These are phyloP conservation scores for Stenocarpella maydis DNA, from an alignment of 2,329 filamentous ascomycete species.

Conservation along the genomic window DNA sequence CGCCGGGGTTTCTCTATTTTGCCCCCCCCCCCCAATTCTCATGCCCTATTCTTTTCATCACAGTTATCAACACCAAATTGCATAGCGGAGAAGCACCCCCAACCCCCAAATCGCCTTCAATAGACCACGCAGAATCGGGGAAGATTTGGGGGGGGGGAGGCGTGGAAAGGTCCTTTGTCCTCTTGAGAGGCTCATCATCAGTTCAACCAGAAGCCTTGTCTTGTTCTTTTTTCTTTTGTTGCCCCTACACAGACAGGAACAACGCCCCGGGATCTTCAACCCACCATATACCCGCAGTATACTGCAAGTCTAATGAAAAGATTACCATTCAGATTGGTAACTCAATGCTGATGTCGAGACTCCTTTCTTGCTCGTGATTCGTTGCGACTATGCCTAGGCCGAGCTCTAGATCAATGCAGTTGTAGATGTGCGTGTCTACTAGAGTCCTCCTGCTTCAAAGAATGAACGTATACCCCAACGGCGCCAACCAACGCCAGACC, in stretches of 20 bases:
- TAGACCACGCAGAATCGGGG: background rate
- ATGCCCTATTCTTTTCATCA: background rate
- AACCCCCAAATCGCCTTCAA: background rate
- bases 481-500: slow-evolving; percentile 8
- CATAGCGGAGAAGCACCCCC: slow-evolving; percentile 21
- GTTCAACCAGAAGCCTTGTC: background rate
- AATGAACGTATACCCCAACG: background rate
- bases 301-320: slow-evolving; percentile 29
- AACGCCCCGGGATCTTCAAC: slow-evolving; percentile 9
- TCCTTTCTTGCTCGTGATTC: background rate
- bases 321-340: slow-evolving; percentile 18
- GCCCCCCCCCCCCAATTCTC: background rate
- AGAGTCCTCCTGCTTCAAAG: background rate
- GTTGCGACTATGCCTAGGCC: background rate
- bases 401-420: background rate
- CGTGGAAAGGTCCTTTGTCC: background rate
- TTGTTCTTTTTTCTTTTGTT: slow-evolving; percentile 1
- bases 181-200: background rate
- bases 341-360: background rate
- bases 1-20: background rate
- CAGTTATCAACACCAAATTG: slow-evolving; percentile 21
- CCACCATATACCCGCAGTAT: slow-evolving; percentile 25
- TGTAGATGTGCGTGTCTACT: background rate
- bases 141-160: background rate
- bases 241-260: slow-evolving; percentile 13